Evolutionary conservation across 2,329 filamentous ascomycete genomes (phyloP).

Genomic region (Neocucurbitaria cava): DNA sequence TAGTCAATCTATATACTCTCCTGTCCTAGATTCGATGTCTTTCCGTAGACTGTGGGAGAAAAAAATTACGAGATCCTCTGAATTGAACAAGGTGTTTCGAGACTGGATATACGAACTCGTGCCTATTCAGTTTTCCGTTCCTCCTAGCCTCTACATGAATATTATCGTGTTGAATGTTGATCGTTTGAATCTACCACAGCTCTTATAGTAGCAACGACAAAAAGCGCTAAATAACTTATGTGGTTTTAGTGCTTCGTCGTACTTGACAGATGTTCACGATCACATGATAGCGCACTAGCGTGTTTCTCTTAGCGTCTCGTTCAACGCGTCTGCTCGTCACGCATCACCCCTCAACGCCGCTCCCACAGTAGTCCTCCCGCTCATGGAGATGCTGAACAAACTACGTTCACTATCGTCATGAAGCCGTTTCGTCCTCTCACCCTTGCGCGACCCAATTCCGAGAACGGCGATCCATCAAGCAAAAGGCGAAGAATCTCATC

Average conservation of each 20-base stretch:
- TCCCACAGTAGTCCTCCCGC: background rate
- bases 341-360: background rate
- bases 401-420: conserved; percentile 17
- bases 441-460: conserved; percentile 33
- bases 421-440: conserved; percentile 47
- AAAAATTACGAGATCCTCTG: too few species aligned
- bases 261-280: background rate
- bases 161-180: too few species aligned
- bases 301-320: conserved; percentile 11
- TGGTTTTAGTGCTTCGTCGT: too few species aligned
- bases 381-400: background rate
- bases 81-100: too few species aligned
- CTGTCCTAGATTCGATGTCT: background rate
- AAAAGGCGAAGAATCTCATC: conserved; percentile 53
- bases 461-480: conserved; percentile 40
- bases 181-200: too few species aligned
- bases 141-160: too few species aligned
- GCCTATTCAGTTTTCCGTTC: too few species aligned
- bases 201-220: too few species aligned
- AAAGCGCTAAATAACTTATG: too few species aligned
- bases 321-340: conserved; percentile 3
- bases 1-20: background rate
- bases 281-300: conserved; percentile 23
- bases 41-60: too few species aligned
- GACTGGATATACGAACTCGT: too few species aligned